Evolutionary conservation across 2,329 filamentous ascomycete genomes (phyloP).

Genomic region (Pochonia chlamydosporia): DNA sequence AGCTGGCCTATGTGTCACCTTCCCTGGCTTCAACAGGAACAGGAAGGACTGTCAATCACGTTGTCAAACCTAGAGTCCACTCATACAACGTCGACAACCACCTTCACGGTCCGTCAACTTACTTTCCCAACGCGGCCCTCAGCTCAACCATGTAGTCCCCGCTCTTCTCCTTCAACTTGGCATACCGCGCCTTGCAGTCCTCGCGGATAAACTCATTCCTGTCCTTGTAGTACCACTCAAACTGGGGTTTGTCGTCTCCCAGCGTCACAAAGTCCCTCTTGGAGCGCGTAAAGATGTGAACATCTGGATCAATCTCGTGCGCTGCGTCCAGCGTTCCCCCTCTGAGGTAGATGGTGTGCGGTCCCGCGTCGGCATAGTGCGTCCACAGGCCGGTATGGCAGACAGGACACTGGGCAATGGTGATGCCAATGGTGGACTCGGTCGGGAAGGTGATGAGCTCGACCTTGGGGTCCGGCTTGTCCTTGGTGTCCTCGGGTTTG

Average conservation of each 20-base stretch:
- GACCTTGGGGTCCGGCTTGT: neutral
- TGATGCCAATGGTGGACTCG: constrained; percentile 33
- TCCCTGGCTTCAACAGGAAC: too few species aligned
- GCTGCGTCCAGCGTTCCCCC: constrained; percentile 38
- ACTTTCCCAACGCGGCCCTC: constrained; percentile 3
- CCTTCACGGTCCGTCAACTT: too few species aligned
- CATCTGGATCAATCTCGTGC: constrained; percentile 33
- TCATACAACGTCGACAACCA: too few species aligned
- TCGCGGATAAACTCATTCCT: constrained; percentile 24
- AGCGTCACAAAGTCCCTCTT: constrained; percentile 33
- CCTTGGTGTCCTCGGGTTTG: too few species aligned
- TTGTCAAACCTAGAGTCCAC: too few species aligned
- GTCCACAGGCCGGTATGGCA: constrained; percentile 36
- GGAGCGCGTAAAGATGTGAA: constrained; percentile 37
- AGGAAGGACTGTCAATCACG: too few species aligned
- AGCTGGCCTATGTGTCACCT: too few species aligned
- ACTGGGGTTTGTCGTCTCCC: constrained; percentile 28
- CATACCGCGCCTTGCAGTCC: constrained; percentile 24
- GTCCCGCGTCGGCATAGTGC: constrained; percentile 29
- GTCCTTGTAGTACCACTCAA: constrained; percentile 28
- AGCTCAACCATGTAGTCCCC: constrained; percentile 14
- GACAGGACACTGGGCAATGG: constrained; percentile 34
- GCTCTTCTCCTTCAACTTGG: constrained; percentile 16
- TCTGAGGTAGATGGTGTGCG: constrained; percentile 30
- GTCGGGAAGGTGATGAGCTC: constrained; percentile 27